Evolutionary conservation across 164 flowering plant species (phyloP), one percentile per base, ranked within the genome.

Genomic region (Vitis rotundifolia): DNA sequence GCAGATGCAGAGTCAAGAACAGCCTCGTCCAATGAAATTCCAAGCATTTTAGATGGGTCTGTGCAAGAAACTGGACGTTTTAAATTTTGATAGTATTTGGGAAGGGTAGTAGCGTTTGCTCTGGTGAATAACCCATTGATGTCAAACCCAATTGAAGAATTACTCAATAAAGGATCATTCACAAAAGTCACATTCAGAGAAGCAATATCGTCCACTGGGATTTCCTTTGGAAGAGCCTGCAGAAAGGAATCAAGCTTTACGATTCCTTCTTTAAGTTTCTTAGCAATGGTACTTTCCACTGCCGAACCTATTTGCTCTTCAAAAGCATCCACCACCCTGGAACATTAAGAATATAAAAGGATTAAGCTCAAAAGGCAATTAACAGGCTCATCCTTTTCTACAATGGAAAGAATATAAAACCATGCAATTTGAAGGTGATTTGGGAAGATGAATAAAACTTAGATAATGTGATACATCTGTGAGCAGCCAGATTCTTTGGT

Each of bases 281-380:
- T 82, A 52, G 82, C 75, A n/a, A 94, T 82, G 50, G 93, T 83
- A 72, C 64, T 82, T 82, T 92, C 97, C 71, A 92, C 95, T 15
- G 89, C 82, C 66, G 97, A 82, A 11, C 72, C 78, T 72, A 94
- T 94, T 77, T 88, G 81, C 15, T 56, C 95, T 78, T 82, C 81
- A 79, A 94, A 94, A 49, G 97, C 92, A 84, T 92, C 83, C 53
- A 91, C 73, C 75, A 92, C 74, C 84, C 98, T 94, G 76, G 60
- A 67, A 74, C 67, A 66, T 2, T 22, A 54, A 50, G 73, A 50
- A 54, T 22, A 73, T 79, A 16, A 15, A 1, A 66, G 56, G 37
- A 51, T 31, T 16, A 22, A 37, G 4, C 44, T 48, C 14, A 14
- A 15, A 31, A 49, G 19, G 52, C 19, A 64, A 15, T 31, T 1